phyloP scores from a whole-genome alignment of 2,329 filamentous ascomycete species.

The Blumeria hordei region DNA sequence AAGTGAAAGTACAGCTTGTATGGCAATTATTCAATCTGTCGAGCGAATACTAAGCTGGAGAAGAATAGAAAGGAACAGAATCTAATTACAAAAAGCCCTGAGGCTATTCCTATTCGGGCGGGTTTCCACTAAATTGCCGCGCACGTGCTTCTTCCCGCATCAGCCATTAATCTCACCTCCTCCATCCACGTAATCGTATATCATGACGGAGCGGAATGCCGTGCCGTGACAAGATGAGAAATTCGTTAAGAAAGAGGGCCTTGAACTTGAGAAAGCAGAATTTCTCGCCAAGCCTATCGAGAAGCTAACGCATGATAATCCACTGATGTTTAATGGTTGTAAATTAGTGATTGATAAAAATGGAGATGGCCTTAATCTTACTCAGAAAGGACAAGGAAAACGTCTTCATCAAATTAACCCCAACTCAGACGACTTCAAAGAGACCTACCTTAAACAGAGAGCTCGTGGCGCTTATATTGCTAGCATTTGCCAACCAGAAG shows the following conservation, averaged over 20 bases:
- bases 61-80: too few relatives aligned
- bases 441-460: background rate
- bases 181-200: too few relatives aligned
- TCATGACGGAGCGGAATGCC: too few relatives aligned
- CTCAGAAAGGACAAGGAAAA: constrained; percentile 1
- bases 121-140: too few relatives aligned
- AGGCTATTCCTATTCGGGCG: too few relatives aligned
- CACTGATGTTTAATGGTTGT: constrained; percentile 2
- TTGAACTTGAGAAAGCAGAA: background rate
- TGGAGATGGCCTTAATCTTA: background rate
- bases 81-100: too few relatives aligned
- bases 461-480: constrained; percentile 1
- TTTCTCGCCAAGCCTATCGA: constrained; percentile 1
- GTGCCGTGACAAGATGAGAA: too few relatives aligned
- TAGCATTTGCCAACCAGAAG: constrained; percentile 1
- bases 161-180: too few relatives aligned
- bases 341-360: background rate
- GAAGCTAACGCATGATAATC: background rate
- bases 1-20: too few relatives aligned
- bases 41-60: too few relatives aligned
- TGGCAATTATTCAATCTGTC: too few relatives aligned
- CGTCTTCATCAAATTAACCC: background rate
- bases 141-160: too few relatives aligned
- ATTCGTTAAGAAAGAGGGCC: background rate
- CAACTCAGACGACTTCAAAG: background rate